Evolutionary conservation across 805 yeast genomes (phyloP).

Genomic region (Suhomyces emberorum): DNA sequence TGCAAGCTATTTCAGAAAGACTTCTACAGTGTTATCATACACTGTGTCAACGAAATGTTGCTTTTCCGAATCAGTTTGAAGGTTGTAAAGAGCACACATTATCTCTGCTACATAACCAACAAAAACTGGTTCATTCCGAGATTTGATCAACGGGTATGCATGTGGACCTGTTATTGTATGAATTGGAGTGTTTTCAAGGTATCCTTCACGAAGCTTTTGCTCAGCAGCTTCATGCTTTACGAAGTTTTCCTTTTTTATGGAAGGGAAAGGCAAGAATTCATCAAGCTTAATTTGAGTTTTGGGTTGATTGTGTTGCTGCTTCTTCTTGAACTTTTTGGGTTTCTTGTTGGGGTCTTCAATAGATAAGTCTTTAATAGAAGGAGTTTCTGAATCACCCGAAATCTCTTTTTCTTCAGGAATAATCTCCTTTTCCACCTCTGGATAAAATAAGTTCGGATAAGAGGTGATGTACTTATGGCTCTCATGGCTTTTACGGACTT

Average conservation of each 20-base stretch:
- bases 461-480: constrained; percentile 55
- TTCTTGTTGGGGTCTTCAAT: constrained; percentile 9
- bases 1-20: constrained; percentile 26
- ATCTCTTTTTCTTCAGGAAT: neutral
- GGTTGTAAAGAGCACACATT: constrained; percentile 30
- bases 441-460: constrained; percentile 58
- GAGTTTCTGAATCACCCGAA: constrained; percentile 2
- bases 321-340: constrained; percentile 8
- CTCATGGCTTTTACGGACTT: constrained; percentile 78
- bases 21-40: constrained; percentile 32
- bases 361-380: neutral
- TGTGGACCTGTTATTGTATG: constrained; percentile 20
- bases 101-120: constrained; percentile 74
- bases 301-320: constrained; percentile 3
- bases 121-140: constrained; percentile 90
- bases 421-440: constrained; percentile 20
- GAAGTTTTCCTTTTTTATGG: constrained; percentile 63
- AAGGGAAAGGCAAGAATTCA: constrained; percentile 56
- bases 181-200: constrained; percentile 7
- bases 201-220: constrained; percentile 7
- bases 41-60: constrained; percentile 33
- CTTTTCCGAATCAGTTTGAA: constrained; percentile 25
- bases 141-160: constrained; percentile 57
- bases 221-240: constrained; percentile 25
- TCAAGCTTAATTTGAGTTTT: constrained; percentile 32